Base-by-base conservation (phyloP, 371 early-diverging fungal species). In the Mortierella sp. region DNA sequence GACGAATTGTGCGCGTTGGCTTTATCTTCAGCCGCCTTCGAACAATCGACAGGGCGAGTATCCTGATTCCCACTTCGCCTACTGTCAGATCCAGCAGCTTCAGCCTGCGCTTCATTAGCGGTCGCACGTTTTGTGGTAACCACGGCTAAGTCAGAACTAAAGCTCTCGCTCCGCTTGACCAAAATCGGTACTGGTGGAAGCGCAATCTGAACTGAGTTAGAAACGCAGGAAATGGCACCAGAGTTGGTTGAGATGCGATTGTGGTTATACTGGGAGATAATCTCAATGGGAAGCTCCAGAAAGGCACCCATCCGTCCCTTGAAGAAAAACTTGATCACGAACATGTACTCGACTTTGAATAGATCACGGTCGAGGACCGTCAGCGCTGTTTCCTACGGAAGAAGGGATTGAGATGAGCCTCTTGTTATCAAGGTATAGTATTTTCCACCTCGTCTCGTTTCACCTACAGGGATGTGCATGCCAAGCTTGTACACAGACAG, bases 321-420 rank as follows among this genome's bases (percentile, higher is more conserved):
- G 48, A 75, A 75, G 48, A 75, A 75, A 57, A 68, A 75, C 41
- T 75, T 75, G 31, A 75, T 75, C 4, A 75, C 68, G 43, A 75
- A 75, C 60, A 68, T 60, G 44, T 75, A 75, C 26, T 68, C 69
- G 24, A 75, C 76, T 17, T 60, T 54, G 30, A 75, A 27, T 0
- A 75, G 46, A 15, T 75, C 69, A 6, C 76, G 47, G 42, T 73
- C 75, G 15, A 46, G 31, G 26, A 73, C 63, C 15, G 75, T 73
- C 51, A 73, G 28, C 6, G 76, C 69, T 0, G 52, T 55, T 52
- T 75, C 69, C 76, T 75, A 56, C 12, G 27, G 50, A 11, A 30
- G 21, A n/a, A 39, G 15, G 44, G 4, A 23, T 2, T 50, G 39
- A 6, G n/a, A 32, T 28, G n/a, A n/a, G n/a, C n/a, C n/a, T n/a